Evolutionary conservation across 257 asterid species (phyloP).

Genomic region (Leonotis leonurus): DNA sequence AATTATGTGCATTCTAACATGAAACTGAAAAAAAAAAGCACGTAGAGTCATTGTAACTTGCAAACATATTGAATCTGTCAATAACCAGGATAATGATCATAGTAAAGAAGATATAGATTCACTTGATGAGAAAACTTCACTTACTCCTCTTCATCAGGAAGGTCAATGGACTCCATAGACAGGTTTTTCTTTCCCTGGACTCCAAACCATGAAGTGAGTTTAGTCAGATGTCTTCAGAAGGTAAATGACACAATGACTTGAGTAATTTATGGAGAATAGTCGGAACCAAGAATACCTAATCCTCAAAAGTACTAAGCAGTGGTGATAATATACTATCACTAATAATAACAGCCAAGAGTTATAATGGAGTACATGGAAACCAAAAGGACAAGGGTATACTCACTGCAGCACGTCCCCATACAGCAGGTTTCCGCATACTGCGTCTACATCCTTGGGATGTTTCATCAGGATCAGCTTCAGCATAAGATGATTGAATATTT

Average conservation of each 20-base stretch:
- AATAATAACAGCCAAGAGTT: too few species aligned
- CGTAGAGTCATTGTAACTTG: too few species aligned
- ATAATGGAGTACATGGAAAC: too few species aligned
- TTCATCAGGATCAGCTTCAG: constrained; percentile 35
- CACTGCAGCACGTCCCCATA: constrained; percentile 77
- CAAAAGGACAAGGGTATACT: constrained; percentile 29
- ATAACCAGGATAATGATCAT: too few species aligned
- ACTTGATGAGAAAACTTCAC: constrained; percentile 35
- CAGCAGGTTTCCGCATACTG: constrained; percentile 39
- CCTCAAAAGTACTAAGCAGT: constrained; percentile 5
- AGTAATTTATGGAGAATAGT: not conserved
- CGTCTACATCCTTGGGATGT: constrained; percentile 37
- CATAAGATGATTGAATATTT: constrained; percentile 18
- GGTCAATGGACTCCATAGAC: constrained; percentile 74
- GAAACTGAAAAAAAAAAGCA: too few species aligned
- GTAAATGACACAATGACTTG: not conserved
- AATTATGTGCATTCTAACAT: too few species aligned
- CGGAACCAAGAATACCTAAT: not conserved
- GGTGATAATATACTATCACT: too few species aligned
- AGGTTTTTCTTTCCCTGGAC: constrained; percentile 82
- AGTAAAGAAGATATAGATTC: constrained; percentile 6
- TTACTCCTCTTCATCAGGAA: constrained; percentile 70
- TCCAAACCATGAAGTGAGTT: constrained; percentile 17
- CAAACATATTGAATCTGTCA: too few species aligned
- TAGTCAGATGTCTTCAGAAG: constrained; percentile 8